Conservation (phyloP, 805 yeast species). For the Candida chauliodis region DNA sequence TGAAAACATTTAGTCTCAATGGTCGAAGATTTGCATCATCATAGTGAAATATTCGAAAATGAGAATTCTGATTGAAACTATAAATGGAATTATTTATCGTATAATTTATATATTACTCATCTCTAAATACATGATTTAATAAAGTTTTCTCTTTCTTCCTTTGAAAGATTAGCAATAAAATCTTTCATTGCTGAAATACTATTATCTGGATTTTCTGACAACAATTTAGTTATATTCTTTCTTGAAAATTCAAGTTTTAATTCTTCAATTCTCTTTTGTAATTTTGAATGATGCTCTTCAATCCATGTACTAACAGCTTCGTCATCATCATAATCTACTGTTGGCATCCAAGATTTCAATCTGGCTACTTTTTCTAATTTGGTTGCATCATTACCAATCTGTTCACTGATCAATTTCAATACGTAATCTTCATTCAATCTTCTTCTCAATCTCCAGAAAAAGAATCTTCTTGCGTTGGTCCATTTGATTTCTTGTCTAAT, state of each 20-base stretch:
- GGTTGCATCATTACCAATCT: slow-evolving; percentile 49
- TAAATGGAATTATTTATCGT: no score
- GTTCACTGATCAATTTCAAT: slow-evolving; percentile 66
- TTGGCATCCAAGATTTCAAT: slow-evolving; percentile 83
- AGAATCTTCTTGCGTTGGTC: slow-evolving; percentile 86
- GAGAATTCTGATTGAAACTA: no score
- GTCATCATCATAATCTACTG: slow-evolving; percentile 69
- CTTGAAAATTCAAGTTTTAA: slow-evolving; percentile 66
- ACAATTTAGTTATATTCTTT: slow-evolving; percentile 56
- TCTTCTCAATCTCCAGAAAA: slow-evolving; percentile 98
- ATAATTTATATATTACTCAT: no score
- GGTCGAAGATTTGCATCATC: not conserved
- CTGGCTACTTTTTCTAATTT: slow-evolving; percentile 84
- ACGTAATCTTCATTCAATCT: slow-evolving; percentile 90
- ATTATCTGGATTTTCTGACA: slow-evolving; percentile 28
- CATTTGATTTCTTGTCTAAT: slow-evolving; percentile 83
- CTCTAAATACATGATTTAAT: no score
- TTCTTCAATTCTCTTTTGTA: slow-evolving; percentile 58
- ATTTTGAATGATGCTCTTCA: slow-evolving; percentile 66
- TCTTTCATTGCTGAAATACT: slow-evolving; percentile 35
- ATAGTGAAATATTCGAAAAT: no score
- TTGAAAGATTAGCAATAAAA: slow-evolving; percentile 30
- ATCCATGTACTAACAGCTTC: slow-evolving; percentile 79
- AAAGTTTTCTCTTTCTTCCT: slow-evolving; percentile 30
- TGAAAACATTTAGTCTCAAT: not conserved